phyloP scores from a whole-genome alignment of 2,329 filamentous ascomycete species.

The Thermothelomyces thermophilus region DNA sequence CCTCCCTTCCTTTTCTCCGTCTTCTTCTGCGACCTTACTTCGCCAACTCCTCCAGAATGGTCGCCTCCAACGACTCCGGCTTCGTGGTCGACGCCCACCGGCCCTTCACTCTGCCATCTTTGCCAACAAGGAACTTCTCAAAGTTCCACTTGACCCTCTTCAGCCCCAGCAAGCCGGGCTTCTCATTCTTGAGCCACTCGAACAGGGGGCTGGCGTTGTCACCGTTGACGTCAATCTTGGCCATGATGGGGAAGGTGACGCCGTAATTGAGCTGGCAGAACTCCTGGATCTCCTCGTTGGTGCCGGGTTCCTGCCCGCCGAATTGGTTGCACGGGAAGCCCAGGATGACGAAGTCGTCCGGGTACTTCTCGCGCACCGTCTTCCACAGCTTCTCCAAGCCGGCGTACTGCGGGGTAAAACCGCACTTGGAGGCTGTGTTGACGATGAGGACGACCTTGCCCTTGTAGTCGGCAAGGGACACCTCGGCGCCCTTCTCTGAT shows the following conservation, averaged over 20 bases:
- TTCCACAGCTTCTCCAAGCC: conserved; percentile 91
- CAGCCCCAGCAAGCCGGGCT: conserved; percentile 78
- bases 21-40: conserved; percentile 32
- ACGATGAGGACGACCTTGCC: conserved; percentile 94
- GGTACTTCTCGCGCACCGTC: conserved; percentile 59
- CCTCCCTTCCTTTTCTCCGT: neutral
- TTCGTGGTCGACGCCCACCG: conserved; percentile 86
- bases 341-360: conserved; percentile 74
- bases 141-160: conserved; percentile 99
- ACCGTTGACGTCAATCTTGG: conserved; percentile 93
- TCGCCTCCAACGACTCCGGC: conserved; percentile 70
- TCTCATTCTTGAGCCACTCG: conserved; percentile 65
- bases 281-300: conserved; percentile 69
- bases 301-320: conserved; percentile 79
- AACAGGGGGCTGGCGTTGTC: conserved; percentile 71
- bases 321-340: conserved; percentile 99
- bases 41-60: conserved; percentile 68
- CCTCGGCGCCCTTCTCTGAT: conserved; percentile 65
- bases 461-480: conserved; percentile 64
- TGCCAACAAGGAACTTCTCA: conserved; percentile 90
- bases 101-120: conserved; percentile 76
- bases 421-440: conserved; percentile 98
- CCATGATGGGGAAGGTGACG: conserved; percentile 83
- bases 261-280: conserved; percentile 94
- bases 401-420: conserved; percentile 93